Evolutionary conservation across 2,329 filamentous ascomycete genomes (phyloP).

Genomic region (Pseudogymnoascus sp.): DNA sequence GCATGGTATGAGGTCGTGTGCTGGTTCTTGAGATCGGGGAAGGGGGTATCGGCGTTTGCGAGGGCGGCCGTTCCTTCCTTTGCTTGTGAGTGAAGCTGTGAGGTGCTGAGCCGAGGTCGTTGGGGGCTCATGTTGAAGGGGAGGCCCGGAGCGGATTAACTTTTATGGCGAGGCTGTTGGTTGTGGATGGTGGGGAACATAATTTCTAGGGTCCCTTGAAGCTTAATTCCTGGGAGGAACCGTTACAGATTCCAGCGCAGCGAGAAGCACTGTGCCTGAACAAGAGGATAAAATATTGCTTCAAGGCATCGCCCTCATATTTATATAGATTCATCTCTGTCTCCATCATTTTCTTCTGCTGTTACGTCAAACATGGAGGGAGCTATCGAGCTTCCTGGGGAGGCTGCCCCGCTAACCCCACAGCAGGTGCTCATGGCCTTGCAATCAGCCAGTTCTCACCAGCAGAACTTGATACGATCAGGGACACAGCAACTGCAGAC

Average conservation of each 20-base stretch:
- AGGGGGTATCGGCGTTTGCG: not conserved
- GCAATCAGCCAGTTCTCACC: conserved; percentile 54
- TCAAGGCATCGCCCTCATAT: not conserved
- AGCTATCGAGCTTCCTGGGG: conserved; percentile 71
- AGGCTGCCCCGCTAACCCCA: conserved; percentile 63
- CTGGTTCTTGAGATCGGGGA: not conserved
- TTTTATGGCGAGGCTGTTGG: conserved; percentile 3
- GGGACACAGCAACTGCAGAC: conserved; percentile 61
- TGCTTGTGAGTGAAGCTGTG: not conserved
- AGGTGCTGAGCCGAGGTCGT: not conserved
- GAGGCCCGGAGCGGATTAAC: conserved; percentile 2
- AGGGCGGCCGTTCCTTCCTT: not conserved
- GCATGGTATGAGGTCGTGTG: conserved; percentile 17
- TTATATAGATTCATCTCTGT: not conserved
- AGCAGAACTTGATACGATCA: conserved; percentile 57
- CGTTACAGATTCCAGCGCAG: not conserved
- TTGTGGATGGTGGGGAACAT: conserved; percentile 7
- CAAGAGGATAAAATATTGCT: not conserved
- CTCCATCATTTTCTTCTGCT: not conserved
- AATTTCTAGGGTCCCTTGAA: conserved; percentile 3
- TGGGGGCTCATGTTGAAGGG: not conserved
- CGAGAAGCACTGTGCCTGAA: not conserved
- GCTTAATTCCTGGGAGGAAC: not conserved
- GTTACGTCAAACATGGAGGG: conserved; percentile 50
- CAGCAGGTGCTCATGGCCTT: conserved; percentile 59